Conservation (phyloP, 129 eudicot species). For the Kitagawia praeruptora region DNA sequence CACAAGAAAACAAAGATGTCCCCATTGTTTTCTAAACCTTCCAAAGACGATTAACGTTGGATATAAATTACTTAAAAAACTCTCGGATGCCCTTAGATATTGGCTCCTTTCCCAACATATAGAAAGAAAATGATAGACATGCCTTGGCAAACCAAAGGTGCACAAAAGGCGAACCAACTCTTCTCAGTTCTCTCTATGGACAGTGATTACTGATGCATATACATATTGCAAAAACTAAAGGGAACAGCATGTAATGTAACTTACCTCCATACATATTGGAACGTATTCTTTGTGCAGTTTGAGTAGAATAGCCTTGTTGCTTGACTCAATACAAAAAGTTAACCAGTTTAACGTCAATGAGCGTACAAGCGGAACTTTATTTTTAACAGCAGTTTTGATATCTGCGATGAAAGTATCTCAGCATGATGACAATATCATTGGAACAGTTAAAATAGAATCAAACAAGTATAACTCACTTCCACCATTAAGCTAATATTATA, state of each 20-base stretch:
- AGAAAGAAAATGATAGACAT: background rate
- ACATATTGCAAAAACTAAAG: background rate
- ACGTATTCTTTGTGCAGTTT: slow-evolving; percentile 96
- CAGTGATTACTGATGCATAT: background rate
- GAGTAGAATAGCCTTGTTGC: slow-evolving; percentile 76
- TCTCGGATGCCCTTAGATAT: background rate
- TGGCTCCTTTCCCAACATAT: background rate
- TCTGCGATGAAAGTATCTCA: slow-evolving; percentile 46
- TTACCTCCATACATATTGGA: slow-evolving; percentile 98
- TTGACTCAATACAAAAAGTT: slow-evolving; percentile 84
- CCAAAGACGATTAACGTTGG: background rate
- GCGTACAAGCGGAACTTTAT: slow-evolving; percentile 97
- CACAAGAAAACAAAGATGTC: background rate
- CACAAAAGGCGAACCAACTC: background rate
- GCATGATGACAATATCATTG: background rate
- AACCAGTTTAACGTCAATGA: slow-evolving; percentile 90
- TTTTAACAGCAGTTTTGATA: slow-evolving; percentile 80
- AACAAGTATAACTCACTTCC: background rate
- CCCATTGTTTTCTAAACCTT: background rate
- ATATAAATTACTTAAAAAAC: background rate
- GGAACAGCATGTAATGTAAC: slow-evolving; percentile 19
- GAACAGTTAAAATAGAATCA: background rate
- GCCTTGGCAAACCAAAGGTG: background rate
- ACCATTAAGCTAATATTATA: background rate
- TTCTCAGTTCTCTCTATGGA: background rate